Evolutionary conservation across 2,329 filamentous ascomycete genomes (phyloP), one percentile per base, ranked within the genome.

Genomic region (Pseudogymnoascus sp.): DNA sequence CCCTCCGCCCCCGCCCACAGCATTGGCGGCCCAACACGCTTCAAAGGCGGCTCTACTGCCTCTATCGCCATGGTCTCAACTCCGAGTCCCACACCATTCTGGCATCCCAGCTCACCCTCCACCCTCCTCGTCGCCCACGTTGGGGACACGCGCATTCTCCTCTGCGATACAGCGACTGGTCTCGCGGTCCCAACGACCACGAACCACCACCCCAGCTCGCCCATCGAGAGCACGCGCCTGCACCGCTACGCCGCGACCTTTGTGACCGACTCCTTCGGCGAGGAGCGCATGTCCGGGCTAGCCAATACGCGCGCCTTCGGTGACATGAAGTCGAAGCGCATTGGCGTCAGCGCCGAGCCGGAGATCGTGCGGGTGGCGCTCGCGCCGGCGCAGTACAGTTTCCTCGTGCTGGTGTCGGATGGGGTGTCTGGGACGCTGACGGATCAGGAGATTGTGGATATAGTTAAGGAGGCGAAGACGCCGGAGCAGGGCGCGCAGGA

Each of bases 251-350:
- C 92, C 1, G 84, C 89, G 31, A 87, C 88, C 2, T 93, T 97
- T 72, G 88, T 96, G 15, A 94, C 93, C 0, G 94, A 99, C 75
- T 95, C 90, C 35, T 99, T 99, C 73, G 94, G 94, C 71, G 94
- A 99, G 76, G 92, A 97, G 75, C 91, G 94, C 67, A 94, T 99
- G 74, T 87, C 87, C 11, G 93, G 94, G 0, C 81, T 99, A 0
- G 94, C 94, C 67, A 99, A 99, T 76, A 95, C 90, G 33, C 89
- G 94, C 31, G 83, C 94, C 3, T 97, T 99, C 72, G 94, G 94
- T 26, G 94, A 99, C 76, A 91, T 97, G 76, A 83, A 83, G 35
- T 90, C 86, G 62, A 99, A 99, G 76, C 88, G 93, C 60, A 87
- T 97, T 60, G 94, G 94, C 29, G 93, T 99, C 10, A 92, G 88